Evolutionary conservation across 805 yeast species (phyloP).

Genomic region (Candida insectalens): DNA sequence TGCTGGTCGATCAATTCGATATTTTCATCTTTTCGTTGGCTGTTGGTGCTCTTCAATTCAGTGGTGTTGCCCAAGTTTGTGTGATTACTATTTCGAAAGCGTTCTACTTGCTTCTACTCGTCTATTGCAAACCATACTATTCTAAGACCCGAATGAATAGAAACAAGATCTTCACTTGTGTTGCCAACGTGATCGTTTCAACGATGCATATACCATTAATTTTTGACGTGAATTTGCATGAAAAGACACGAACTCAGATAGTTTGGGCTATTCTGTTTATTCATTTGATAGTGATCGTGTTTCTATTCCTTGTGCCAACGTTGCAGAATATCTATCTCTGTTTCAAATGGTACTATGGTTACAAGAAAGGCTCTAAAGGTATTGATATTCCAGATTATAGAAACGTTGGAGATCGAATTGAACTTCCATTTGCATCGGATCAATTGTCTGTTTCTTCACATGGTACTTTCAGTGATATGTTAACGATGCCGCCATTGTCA

Average conservation of each 20-base stretch:
- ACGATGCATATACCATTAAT: conserved; percentile 35
- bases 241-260: conserved; percentile 29
- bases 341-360: conserved; percentile 8
- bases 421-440: conserved; percentile 11
- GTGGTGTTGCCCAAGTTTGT: conserved; percentile 35
- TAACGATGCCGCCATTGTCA: conserved; percentile 1
- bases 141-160: conserved; percentile 23
- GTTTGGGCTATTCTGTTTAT: conserved; percentile 33
- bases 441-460: not conserved
- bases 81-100: conserved; percentile 28
- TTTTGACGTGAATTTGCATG: conserved; percentile 25
- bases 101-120: conserved; percentile 16
- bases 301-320: conserved; percentile 19
- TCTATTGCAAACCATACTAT: conserved; percentile 23
- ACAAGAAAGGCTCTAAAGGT: conserved; percentile 12
- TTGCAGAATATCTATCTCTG: conserved; percentile 20
- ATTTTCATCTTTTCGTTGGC: conserved; percentile 28
- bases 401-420: conserved; percentile 13
- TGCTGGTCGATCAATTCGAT: conserved; percentile 26
- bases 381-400: conserved; percentile 15
- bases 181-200: conserved; percentile 30
- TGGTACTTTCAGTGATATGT: conserved; percentile 3
- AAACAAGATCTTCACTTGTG: conserved; percentile 25
- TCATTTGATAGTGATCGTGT: conserved; percentile 22
- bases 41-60: conserved; percentile 33